Conservation (phyloP, 169 alveolate species). For the Theileria annulata region DNA sequence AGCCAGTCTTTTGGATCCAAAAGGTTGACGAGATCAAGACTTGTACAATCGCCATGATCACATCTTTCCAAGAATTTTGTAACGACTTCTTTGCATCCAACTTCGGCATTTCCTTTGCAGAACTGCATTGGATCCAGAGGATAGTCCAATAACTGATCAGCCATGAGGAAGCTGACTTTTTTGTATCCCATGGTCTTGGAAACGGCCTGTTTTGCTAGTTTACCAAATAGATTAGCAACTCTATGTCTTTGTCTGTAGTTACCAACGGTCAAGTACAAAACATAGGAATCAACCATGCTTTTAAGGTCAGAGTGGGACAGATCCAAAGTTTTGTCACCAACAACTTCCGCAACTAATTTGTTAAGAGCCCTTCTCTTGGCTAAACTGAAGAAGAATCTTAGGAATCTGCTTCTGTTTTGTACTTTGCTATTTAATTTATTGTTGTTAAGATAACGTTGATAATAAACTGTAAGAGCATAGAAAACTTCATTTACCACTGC, state of each 20-base stretch:
- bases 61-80: constrained; percentile 35
- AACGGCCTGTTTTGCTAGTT: constrained; percentile 1
- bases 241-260: constrained; percentile 8
- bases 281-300: constrained; percentile 18
- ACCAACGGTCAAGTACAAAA: background rate
- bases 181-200: constrained; percentile 10
- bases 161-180: constrained; percentile 20
- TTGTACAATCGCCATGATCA: constrained; percentile 31
- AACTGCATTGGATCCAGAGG: constrained; percentile 8
- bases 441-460: background rate
- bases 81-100: constrained; percentile 36
- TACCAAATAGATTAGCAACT: constrained; percentile 2
- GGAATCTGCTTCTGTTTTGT: background rate
- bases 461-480: constrained; percentile 17
- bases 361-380: background rate
- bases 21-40: constrained; percentile 24
- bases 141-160: constrained; percentile 3
- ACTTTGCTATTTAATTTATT: background rate
- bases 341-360: background rate
- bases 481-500: constrained; percentile 1
- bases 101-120: constrained; percentile 12
- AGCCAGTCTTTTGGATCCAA: constrained; percentile 24
- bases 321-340: background rate
- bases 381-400: constrained; percentile 9
- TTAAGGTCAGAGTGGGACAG: constrained; percentile 6